phyloP scores from a whole-genome alignment of 352 stramenopile species.

The Pythium scleroteichum region DNA sequence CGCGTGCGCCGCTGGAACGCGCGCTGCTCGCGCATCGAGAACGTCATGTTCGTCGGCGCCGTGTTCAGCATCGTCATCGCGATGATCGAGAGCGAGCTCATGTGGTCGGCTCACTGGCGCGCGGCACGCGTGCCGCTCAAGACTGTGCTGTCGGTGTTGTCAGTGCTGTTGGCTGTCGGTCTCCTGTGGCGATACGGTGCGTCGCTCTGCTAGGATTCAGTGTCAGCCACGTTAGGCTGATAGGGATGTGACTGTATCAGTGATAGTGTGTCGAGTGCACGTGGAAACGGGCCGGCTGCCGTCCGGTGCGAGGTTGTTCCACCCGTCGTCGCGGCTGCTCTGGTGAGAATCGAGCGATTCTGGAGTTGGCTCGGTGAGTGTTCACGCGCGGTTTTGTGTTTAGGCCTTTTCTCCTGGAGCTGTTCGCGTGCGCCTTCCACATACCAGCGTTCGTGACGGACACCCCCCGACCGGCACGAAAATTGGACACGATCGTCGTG shows the following conservation, averaged over 20 bases:
- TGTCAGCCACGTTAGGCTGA: too few relatives aligned
- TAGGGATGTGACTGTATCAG: neutral
- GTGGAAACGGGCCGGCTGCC: slow-evolving; percentile 45
- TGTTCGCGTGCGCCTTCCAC: slow-evolving; percentile 41
- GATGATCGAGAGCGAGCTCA: slow-evolving; percentile 53
- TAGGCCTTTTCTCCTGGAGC: slow-evolving; percentile 48
- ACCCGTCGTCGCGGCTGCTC: slow-evolving; percentile 40
- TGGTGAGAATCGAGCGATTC: slow-evolving; percentile 13
- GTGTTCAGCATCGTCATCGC: slow-evolving; percentile 38
- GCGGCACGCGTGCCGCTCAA: slow-evolving; percentile 41
- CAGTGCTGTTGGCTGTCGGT: slow-evolving; percentile 35
- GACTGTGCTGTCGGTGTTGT: slow-evolving; percentile 36
- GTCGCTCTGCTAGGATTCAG: slow-evolving; percentile 7
- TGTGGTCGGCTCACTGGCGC: slow-evolving; percentile 30
- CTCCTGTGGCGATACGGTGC: slow-evolving; percentile 53
- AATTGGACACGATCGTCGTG: too few relatives aligned
- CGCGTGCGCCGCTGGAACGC: slow-evolving; percentile 22
- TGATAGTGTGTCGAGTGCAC: slow-evolving; percentile 38
- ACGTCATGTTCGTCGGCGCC: slow-evolving; percentile 43
- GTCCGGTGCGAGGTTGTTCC: slow-evolving; percentile 33
- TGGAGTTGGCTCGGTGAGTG: slow-evolving; percentile 11
- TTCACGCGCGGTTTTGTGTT: neutral
- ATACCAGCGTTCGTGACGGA: slow-evolving; percentile 36
- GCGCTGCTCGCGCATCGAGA: slow-evolving; percentile 34
- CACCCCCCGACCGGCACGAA: slow-evolving; percentile 11